These are phyloP conservation scores for Zangia roseola DNA, from an alignment of 768 basidiomycete genomes.

Conservation along the genomic window DNA sequence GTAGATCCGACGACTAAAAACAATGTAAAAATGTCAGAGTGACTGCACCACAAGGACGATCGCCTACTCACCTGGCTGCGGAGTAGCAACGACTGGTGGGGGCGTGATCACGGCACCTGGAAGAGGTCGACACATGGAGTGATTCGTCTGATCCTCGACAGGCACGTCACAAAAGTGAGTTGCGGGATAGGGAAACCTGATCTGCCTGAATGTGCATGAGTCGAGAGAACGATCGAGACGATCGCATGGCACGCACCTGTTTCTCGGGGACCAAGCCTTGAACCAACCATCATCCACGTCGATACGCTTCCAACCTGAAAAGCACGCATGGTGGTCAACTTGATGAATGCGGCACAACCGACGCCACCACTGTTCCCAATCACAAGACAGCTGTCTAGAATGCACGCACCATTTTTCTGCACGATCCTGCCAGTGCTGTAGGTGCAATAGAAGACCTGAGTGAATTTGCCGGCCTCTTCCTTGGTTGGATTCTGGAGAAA, in stretches of 20 bases:
- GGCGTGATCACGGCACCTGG: conserved; percentile 32
- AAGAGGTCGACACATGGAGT: conserved; percentile 43
- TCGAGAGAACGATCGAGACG: background rate
- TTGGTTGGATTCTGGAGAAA: conserved; percentile 33
- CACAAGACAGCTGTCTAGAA: too few species aligned
- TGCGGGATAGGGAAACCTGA: conserved; percentile 41
- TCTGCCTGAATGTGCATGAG: conserved; percentile 19
- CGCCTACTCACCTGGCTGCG: conserved; percentile 32
- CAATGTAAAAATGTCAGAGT: conserved; percentile 4
- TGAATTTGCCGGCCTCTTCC: conserved; percentile 28
- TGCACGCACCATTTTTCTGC: conserved; percentile 42
- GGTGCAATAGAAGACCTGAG: conserved; percentile 41
- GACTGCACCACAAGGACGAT: background rate
- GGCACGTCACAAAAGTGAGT: conserved; percentile 41
- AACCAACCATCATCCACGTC: conserved; percentile 46
- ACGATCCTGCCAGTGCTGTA: conserved; percentile 39
- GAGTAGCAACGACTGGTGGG: conserved; percentile 23
- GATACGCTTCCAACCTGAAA: conserved; percentile 47
- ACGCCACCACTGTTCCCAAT: too few species aligned
- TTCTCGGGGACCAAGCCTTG: conserved; percentile 23
- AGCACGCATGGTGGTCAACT: background rate
- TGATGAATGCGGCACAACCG: background rate
- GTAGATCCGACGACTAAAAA: conserved; percentile 29
- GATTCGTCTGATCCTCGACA: conserved; percentile 37
- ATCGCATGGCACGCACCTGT: conserved; percentile 21